Evolutionary conservation across 2,329 filamentous ascomycete genomes (phyloP).

Genomic region (Aspergillus costaricaensis): DNA sequence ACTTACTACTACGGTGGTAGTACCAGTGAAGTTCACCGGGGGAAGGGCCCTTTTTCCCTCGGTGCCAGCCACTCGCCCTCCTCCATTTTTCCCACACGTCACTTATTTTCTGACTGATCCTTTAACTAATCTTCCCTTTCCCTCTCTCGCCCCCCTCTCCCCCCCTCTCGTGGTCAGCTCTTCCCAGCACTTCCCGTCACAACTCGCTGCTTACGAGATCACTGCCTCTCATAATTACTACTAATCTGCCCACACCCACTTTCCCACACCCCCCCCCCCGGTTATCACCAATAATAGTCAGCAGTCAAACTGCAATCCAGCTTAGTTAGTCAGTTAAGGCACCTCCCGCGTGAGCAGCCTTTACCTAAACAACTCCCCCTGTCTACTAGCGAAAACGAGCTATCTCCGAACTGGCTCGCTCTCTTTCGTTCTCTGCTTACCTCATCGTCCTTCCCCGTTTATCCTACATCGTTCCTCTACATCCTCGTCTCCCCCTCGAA

Average conservation of each 20-base stretch:
- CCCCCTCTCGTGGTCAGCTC: not conserved
- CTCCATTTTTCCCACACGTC: conserved; percentile 7
- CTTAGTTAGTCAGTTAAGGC: not conserved
- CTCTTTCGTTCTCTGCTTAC: conserved; percentile 33
- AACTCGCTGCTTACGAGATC: conserved; percentile 30
- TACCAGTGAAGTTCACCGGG: too few relatives aligned
- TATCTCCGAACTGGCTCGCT: conserved; percentile 5
- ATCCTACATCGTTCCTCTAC: conserved; percentile 21
- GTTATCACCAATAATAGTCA: conserved; percentile 17
- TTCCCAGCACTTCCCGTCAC: not conserved
- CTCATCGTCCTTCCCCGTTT: conserved; percentile 34
- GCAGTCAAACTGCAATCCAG: conserved; percentile 7
- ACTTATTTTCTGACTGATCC: conserved; percentile 19
- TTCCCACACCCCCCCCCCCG: not conserved
- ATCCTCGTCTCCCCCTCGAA: conserved; percentile 10
- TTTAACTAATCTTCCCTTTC: conserved; percentile 23
- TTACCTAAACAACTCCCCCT: conserved; percentile 3
- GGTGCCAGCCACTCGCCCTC: not conserved
- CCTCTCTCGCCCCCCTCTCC: not conserved
- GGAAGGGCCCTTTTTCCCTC: not conserved
- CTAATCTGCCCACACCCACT: not conserved
- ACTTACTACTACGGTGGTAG: too few relatives aligned
- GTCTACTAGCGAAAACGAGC: conserved; percentile 22
- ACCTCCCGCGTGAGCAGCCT: not conserved
- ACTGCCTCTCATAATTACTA: not conserved